phyloP scores from a whole-genome alignment of 495 filamentous ascomycete genomes.

The Pseudevernia furfuracea region DNA sequence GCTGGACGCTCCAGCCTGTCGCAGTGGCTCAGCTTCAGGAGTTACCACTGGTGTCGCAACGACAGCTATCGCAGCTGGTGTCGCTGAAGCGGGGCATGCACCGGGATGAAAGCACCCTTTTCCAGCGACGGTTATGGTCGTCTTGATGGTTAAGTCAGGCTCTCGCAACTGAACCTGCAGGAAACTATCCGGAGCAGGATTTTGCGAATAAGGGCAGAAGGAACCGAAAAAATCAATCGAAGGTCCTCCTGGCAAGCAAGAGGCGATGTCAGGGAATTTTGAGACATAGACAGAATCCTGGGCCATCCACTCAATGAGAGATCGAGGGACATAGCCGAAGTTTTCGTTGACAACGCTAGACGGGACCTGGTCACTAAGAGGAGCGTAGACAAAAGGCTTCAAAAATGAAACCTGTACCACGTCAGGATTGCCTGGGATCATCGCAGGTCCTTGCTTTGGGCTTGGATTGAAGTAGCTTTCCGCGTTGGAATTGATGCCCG shows the following conservation, averaged over 20 bases:
- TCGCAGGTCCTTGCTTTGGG: too few relatives aligned
- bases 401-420: neutral
- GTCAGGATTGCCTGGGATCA: neutral
- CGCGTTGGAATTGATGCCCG: slow-evolving; percentile 2
- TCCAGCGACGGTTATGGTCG: slow-evolving; percentile 4
- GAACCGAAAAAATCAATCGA: neutral
- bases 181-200: neutral
- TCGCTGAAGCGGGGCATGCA: neutral
- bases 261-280: slow-evolving; percentile 5
- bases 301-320: slow-evolving; percentile 13
- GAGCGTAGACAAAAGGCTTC: slow-evolving; percentile 2
- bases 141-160: neutral
- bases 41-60: neutral
- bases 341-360: neutral
- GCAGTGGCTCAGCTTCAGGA: neutral
- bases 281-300: neutral
- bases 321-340: slow-evolving; percentile 16
- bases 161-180: neutral
- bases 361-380: neutral
- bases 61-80: neutral
- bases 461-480: neutral
- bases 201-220: neutral
- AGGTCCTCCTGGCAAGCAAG: slow-evolving; percentile 18
- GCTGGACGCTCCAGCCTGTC: neutral
- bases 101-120: slow-evolving; percentile 13